These are phyloP conservation scores for Hyaloscypha hepaticicola DNA, from an alignment of 495 filamentous ascomycete genomes.

Conservation along the genomic window DNA sequence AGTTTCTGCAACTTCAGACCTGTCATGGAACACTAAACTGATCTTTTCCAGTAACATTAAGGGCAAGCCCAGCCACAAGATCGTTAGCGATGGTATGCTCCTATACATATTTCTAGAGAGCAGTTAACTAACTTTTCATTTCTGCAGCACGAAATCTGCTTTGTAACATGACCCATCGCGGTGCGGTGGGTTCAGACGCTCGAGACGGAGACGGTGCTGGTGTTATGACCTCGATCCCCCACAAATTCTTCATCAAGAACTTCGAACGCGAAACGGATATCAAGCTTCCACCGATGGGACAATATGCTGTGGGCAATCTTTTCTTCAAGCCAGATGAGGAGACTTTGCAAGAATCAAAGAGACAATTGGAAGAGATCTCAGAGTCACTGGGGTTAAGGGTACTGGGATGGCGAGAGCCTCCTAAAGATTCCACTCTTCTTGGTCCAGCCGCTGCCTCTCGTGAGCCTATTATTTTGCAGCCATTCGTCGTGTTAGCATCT, in stretches of 20 bases:
- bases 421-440: conserved; percentile 86
- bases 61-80: conserved; percentile 96
- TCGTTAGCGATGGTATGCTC: conserved; percentile 93
- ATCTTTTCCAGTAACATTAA: conserved; percentile 78
- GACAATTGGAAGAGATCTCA: conserved; percentile 88
- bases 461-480: conserved; percentile 93
- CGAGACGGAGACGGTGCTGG: conserved; percentile 97
- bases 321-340: conserved; percentile 98
- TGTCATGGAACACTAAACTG: conserved; percentile 2
- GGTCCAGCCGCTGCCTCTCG: conserved; percentile 91
- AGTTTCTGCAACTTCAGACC: conserved; percentile 37
- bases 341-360: conserved; percentile 80
- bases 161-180: conserved; percentile 99
- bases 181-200: conserved; percentile 95
- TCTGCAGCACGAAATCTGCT: conserved; percentile 79
- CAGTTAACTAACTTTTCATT: conserved; percentile 20
- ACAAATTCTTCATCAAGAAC: conserved; percentile 98
- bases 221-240: conserved; percentile 99
- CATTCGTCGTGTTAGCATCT: conserved; percentile 86
- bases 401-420: conserved; percentile 95
- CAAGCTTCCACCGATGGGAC: conserved; percentile 80
- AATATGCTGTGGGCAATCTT: conserved; percentile 96
- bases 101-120: conserved; percentile 3
- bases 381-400: conserved; percentile 84
- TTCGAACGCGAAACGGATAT: conserved; percentile 88